Base-by-base conservation (phyloP, 257 asterid species). In the Solanum phureja region DNA sequence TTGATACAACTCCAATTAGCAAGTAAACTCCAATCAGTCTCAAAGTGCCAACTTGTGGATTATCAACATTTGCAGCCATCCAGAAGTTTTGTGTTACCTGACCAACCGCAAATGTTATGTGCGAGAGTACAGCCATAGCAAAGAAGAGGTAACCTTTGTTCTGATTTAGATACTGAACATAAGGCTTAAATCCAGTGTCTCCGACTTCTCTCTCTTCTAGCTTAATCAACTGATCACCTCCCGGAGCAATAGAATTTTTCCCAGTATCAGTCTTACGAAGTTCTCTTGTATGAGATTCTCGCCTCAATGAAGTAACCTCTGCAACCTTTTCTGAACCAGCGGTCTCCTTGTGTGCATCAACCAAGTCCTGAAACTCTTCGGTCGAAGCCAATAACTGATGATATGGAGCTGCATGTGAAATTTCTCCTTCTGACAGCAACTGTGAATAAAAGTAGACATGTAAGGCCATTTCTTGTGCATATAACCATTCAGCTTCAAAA, bases 1-100 rank as follows among this genome's bases (percentile, higher is more conserved):
- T 52, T 52, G 98, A 92, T 0, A 83, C 44, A 11, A 93, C 87
- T 34, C 98, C 99, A 52, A 97, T 92, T 87, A 91, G 44, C 90
- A 95, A 91, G 91, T 97, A 97, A n/a, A 97, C 95, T 18, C 88
- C 23, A 33, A 97, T 97, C 89, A 97, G 89, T 84, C 91, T 92
- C 93, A 95, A 87, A 0, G 90, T 90, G 88, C 88, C 90, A 12
- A 94, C 89, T 69, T 88, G 44, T n/a, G 93, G 92, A 91, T 93
- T 90, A 58, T 97, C 98, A 69, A 97, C 96, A 84, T 92, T 92
- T 84, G 98, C 98, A 38, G 99, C 99, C 99, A 97, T 95, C 99
- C 99, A 95, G 44, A 95, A 91, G 88, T 95, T 97, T 83, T 97
- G 99, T 66, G 87, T 11, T 83, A 97, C 87, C 89, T 92, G 95